Evolutionary conservation across 192 early-diverging fungal genomes (phyloP).

Genomic region (Coemansia brasiliensis): DNA sequence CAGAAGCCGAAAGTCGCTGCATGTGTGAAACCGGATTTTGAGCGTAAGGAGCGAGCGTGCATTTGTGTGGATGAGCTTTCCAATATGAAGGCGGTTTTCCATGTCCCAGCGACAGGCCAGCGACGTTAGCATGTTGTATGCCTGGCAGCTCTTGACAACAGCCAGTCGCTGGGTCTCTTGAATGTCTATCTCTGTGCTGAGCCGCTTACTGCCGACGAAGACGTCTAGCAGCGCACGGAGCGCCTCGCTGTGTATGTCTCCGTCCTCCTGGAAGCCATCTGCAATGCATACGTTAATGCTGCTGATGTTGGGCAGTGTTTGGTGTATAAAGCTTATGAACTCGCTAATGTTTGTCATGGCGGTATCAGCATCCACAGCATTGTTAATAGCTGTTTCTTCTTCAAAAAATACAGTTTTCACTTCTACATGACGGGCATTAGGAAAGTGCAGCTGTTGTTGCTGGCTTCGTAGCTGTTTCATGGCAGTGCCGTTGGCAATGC

Average conservation of each 20-base stretch:
- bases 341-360: not conserved
- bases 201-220: no score
- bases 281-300: not conserved
- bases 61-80: not conserved
- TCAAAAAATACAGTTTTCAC: not conserved
- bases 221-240: not conserved
- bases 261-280: not conserved
- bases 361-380: not conserved
- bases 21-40: not conserved
- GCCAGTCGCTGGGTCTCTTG: no score
- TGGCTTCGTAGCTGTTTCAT: not conserved
- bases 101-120: not conserved
- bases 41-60: not conserved
- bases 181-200: no score
- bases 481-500: not conserved
- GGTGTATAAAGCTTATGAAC: not conserved
- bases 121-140: not conserved
- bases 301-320: not conserved
- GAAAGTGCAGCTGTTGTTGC: not conserved
- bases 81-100: not conserved
- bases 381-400: not conserved
- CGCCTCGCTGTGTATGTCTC: not conserved
- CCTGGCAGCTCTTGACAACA: no score
- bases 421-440: not conserved
- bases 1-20: not conserved